Conservation (phyloP, 1,284 basidiomycete species). For the Schizopora paradoxa region DNA sequence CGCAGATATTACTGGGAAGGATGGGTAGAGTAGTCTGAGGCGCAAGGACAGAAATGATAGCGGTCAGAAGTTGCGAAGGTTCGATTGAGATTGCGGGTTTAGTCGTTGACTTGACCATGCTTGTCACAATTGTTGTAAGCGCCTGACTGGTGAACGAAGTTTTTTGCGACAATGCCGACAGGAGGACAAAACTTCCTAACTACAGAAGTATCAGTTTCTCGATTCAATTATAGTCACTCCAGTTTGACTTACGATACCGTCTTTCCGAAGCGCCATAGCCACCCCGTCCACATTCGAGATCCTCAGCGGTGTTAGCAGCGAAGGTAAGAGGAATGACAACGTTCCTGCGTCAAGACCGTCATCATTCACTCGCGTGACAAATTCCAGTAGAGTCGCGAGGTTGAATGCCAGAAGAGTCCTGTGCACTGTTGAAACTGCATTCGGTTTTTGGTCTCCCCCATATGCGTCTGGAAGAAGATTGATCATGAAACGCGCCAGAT, state of each 20-base stretch:
- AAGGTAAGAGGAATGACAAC: slow-evolving; percentile 56
- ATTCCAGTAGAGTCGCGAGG: slow-evolving; percentile 76
- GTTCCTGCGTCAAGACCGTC: slow-evolving; percentile 57
- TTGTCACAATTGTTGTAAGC: slow-evolving; percentile 48
- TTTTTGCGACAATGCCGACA: slow-evolving; percentile 63
- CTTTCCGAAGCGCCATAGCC: slow-evolving; percentile 32
- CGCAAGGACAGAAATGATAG: slow-evolving; percentile 53
- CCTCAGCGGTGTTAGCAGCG: slow-evolving; percentile 54
- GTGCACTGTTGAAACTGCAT: slow-evolving; percentile 50
- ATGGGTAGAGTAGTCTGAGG: slow-evolving; percentile 47
- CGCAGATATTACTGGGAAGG: slow-evolving; percentile 39
- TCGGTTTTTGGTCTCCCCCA: slow-evolving; percentile 22
- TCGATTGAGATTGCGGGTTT: slow-evolving; percentile 18
- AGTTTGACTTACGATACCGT: slow-evolving; percentile 46
- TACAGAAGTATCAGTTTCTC: slow-evolving; percentile 24
- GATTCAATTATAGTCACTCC: not conserved
- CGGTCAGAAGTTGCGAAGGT: slow-evolving; percentile 50
- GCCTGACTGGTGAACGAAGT: slow-evolving; percentile 50
- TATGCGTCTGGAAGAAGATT: slow-evolving; percentile 48
- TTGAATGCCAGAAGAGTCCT: slow-evolving; percentile 83
- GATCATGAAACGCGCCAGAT: slow-evolving; percentile 69
- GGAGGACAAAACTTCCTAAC: slow-evolving; percentile 71
- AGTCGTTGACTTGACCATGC: slow-evolving; percentile 47
- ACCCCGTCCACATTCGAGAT: slow-evolving; percentile 21
- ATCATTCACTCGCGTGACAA: slow-evolving; percentile 47